A percentile compares a stretch with the other conserved stretches of the same genome.
phyloP scores from a whole-genome alignment of 495 filamentous ascomycete genomes.

The Entonaema liquescens region DNA sequence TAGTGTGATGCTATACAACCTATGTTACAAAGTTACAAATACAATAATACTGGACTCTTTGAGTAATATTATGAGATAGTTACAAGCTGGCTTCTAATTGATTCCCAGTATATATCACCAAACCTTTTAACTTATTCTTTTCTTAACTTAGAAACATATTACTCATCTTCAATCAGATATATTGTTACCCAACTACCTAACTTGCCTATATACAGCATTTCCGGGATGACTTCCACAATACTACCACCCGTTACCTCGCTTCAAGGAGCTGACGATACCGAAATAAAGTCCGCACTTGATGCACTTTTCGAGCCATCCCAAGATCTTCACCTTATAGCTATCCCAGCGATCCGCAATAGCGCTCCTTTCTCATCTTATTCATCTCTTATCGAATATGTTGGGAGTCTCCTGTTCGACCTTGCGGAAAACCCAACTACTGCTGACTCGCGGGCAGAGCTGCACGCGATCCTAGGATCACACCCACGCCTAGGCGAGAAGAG shows the following conservation, averaged over 20 bases:
- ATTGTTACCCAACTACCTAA: background rate
- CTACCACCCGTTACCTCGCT: constrained; percentile 39
- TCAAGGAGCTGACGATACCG: constrained; percentile 20
- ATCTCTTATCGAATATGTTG: constrained; percentile 34
- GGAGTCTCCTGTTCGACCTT: constrained; percentile 28
- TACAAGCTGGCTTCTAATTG: no score
- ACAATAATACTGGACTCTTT: no score
- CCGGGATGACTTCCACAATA: constrained; percentile 17
- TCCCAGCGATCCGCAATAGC: constrained; percentile 69
- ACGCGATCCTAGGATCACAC: constrained; percentile 83
- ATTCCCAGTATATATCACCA: no score
- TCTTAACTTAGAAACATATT: no score
- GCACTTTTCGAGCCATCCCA: constrained; percentile 86
- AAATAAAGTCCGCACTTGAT: constrained; percentile 67
- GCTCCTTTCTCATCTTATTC: constrained; percentile 28
- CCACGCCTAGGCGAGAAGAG: constrained; percentile 85
- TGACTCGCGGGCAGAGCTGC: constrained; percentile 38
- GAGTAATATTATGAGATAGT: no score
- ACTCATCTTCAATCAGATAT: no score
- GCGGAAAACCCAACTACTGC: constrained; percentile 16
- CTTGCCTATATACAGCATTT: background rate
- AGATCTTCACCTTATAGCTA: constrained; percentile 74
- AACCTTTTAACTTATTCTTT: no score
- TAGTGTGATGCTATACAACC: no score
- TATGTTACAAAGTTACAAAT: no score